Evolutionary conservation across 208 protist genomes (phyloP), one percentile per base, ranked within the genome.

Genomic region (Wallacemonas sp.): DNA sequence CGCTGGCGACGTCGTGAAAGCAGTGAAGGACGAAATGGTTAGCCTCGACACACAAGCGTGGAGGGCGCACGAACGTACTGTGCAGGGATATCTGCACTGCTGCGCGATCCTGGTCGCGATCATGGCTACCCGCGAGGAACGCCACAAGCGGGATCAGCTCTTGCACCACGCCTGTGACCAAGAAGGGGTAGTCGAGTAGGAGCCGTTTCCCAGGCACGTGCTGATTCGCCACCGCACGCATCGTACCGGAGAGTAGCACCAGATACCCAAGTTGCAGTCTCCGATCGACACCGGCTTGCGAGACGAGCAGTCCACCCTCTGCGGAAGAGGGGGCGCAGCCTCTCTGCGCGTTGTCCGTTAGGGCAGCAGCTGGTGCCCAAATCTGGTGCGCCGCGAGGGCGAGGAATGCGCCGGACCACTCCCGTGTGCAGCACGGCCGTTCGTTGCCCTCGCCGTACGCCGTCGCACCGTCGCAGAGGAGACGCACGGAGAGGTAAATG

Each of bases 401-500:
- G 21, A 80, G 69, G 2, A 95, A 67, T 12, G 78, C 90, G 2
- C 75, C 53, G 6, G 66, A 68, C 86, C 90, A 95, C 61, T 86
- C 79, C 4, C 62, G 51, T 15, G 79, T 89, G 62, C 83, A 90
- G 54, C 70, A 90, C 15, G 90, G 90, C 0, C 84, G 75, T 26
- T 91, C 90, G 54, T 95, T 95, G n/a, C 90, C 90, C 56, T 91
- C 78, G 27, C 90, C 90, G 51, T 84, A 80, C 0, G 58, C 62
- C 3, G 86, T 72, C 1, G 79, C 80, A 11, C 68, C 72, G 60
- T 91, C 86, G 53, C 75, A 86, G 26, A 95, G 55, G 1, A 93
- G 58, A 2, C 78, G 80, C 4, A 58, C 74, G 2, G 86, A 87
- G 12, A 93, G 36, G 56, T 85, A 95, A 11, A 85, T 39, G 19